Evolutionary conservation across 225 moss, liverwort and hornwort genomes (phyloP).

Genomic region (Pleurozium schreberi): DNA sequence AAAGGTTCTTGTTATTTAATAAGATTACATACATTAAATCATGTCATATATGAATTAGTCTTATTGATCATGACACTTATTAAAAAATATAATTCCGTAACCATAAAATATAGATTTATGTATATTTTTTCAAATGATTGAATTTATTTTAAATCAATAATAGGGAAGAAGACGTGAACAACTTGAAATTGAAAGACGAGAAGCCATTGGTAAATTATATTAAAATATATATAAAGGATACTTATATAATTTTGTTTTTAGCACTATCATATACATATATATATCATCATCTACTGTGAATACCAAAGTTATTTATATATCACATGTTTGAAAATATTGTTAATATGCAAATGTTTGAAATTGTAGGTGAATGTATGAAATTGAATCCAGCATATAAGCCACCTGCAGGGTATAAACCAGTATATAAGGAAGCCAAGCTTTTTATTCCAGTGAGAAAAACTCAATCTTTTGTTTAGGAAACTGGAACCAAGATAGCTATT

Average conservation of each 20-base stretch:
- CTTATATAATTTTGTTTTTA: too few relatives aligned
- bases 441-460: conserved; percentile 54
- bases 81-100: too few relatives aligned
- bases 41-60: too few relatives aligned
- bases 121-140: not conserved
- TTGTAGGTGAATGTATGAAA: conserved; percentile 63
- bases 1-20: too few relatives aligned
- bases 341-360: not conserved
- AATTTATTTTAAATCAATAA: not conserved
- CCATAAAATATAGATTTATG: fast-evolving
- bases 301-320: not conserved
- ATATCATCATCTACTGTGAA: not conserved
- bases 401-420: conserved; percentile 74
- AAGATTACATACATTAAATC: not conserved
- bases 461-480: conserved; percentile 32
- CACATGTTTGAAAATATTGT: too few relatives aligned
- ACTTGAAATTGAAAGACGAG: conserved; percentile 75
- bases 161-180: conserved; percentile 80
- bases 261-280: not conserved
- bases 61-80: fast-evolving
- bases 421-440: conserved; percentile 73
- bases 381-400: conserved; percentile 75
- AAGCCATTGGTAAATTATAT: conserved; percentile 60
- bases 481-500: conserved; percentile 81
- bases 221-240: not conserved